Conservation (phyloP, 306 rosid genomes). For the Echinosophora koreensis region DNA sequence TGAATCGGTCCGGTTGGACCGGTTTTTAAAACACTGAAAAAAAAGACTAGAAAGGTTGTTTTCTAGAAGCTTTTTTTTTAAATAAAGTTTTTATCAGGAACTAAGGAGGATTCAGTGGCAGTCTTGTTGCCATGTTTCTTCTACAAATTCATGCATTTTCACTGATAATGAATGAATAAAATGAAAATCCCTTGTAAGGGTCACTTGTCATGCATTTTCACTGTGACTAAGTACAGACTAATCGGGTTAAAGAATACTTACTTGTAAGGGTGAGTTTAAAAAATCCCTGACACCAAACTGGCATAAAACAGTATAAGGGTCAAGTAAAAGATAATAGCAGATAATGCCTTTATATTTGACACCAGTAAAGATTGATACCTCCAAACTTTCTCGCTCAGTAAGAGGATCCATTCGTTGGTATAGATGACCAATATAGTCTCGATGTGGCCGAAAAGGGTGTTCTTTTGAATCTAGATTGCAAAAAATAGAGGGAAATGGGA, state of each 20-base stretch:
- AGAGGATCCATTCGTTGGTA: constrained; percentile 78
- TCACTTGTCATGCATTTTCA: too few species aligned
- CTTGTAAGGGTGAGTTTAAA: constrained; percentile 74
- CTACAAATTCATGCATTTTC: too few species aligned
- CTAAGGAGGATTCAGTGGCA: too few species aligned
- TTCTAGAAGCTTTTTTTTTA: too few species aligned
- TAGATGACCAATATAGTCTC: constrained; percentile 65
- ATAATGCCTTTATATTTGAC: background rate
- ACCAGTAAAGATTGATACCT: constrained; percentile 54
- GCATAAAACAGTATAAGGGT: constrained; percentile 46
- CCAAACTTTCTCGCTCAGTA: constrained; percentile 66
- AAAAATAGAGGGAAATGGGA: background rate
- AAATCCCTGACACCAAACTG: constrained; percentile 79
- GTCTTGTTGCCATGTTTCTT: too few species aligned
- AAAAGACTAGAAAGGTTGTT: too few species aligned
- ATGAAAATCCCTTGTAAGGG: too few species aligned
- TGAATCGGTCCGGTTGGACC: too few species aligned
- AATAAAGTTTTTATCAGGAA: too few species aligned
- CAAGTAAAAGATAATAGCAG: constrained; percentile 41
- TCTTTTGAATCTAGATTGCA: constrained; percentile 52
- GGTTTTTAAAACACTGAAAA: too few species aligned
- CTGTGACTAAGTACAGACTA: background rate
- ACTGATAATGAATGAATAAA: too few species aligned
- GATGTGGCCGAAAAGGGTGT: constrained; percentile 66
- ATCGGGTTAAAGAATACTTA: constrained; percentile 46